phyloP scores from a whole-genome alignment of 495 filamentous ascomycete genomes.

The Trichoderma virens region DNA sequence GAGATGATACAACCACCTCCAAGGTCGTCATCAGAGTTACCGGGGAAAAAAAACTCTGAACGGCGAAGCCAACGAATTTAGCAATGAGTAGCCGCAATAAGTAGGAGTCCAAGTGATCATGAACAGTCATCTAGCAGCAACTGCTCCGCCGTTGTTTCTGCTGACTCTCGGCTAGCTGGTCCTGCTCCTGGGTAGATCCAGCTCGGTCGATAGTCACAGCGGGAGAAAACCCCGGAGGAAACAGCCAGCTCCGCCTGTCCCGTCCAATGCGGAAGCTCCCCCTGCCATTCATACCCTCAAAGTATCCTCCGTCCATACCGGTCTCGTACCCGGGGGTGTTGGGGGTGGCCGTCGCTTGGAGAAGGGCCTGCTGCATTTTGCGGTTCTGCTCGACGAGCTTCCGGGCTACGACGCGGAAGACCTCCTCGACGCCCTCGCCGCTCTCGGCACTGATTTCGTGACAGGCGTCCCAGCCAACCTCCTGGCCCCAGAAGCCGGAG shows the following conservation, averaged over 20 bases:
- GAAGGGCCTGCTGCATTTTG: conserved; percentile 51
- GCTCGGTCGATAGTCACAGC: conserved; percentile 36
- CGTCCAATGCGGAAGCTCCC: conserved; percentile 56
- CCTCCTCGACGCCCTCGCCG: conserved; percentile 94
- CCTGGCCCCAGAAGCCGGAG: conserved; percentile 83
- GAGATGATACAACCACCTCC: too few relatives aligned
- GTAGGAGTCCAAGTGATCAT: background rate
- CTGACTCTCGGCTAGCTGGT: conserved; percentile 21
- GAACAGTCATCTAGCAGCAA: conserved; percentile 34
- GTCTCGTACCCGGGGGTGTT: conserved; percentile 23
- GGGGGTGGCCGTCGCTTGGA: conserved; percentile 33
- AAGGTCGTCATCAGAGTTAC: too few relatives aligned
- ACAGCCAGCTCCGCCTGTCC: conserved; percentile 57
- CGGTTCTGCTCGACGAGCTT: conserved; percentile 91
- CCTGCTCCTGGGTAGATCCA: conserved; percentile 25
- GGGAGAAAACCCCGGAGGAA: conserved; percentile 44
- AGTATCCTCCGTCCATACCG: conserved; percentile 31
- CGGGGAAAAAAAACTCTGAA: too few relatives aligned
- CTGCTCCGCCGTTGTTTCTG: conserved; percentile 24
- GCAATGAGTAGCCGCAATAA: too few relatives aligned
- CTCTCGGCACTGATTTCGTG: conserved; percentile 93
- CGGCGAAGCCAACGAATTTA: too few relatives aligned
- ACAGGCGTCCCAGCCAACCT: conserved; percentile 91
- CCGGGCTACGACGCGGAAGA: conserved; percentile 88
- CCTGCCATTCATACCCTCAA: conserved; percentile 36